These are phyloP conservation scores for Circinella minor DNA, from an alignment of 371 early-diverging fungal species.

Conservation along the genomic window DNA sequence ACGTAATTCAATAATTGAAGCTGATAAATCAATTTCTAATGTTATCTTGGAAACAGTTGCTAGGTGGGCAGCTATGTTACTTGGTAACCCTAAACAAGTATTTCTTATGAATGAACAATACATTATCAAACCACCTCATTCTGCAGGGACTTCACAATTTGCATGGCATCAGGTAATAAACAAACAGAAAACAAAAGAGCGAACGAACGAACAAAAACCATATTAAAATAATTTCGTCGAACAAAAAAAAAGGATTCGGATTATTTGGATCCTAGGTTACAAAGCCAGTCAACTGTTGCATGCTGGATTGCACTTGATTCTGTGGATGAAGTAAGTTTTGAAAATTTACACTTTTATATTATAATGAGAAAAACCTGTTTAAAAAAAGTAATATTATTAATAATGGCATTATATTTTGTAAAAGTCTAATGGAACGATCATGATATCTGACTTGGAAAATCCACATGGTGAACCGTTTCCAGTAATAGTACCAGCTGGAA, in stretches of 20 bases:
- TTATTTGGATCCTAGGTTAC: constrained; percentile 32
- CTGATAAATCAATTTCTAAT: constrained; percentile 14
- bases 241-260: constrained; percentile 39
- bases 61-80: constrained; percentile 38
- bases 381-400: no score
- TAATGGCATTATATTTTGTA: not conserved
- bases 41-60: constrained; percentile 40
- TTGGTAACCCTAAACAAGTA: constrained; percentile 11
- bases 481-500: constrained; percentile 43
- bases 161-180: constrained; percentile 56
- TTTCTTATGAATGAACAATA: constrained; percentile 63
- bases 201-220: no score
- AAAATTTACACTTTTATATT: no score
- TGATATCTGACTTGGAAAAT: constrained; percentile 31
- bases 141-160: constrained; percentile 41
- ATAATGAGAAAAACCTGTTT: no score
- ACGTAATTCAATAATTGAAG: constrained; percentile 32
- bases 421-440: constrained; percentile 37
- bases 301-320: constrained; percentile 61
- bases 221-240: not conserved
- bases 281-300: constrained; percentile 43
- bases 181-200: no score
- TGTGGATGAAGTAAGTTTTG: constrained; percentile 28
- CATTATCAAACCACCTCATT: constrained; percentile 62
- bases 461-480: not conserved